Evolutionary conservation across 768 basidiomycete genomes (phyloP).

Genomic region (Lactifluus subvellereus): DNA sequence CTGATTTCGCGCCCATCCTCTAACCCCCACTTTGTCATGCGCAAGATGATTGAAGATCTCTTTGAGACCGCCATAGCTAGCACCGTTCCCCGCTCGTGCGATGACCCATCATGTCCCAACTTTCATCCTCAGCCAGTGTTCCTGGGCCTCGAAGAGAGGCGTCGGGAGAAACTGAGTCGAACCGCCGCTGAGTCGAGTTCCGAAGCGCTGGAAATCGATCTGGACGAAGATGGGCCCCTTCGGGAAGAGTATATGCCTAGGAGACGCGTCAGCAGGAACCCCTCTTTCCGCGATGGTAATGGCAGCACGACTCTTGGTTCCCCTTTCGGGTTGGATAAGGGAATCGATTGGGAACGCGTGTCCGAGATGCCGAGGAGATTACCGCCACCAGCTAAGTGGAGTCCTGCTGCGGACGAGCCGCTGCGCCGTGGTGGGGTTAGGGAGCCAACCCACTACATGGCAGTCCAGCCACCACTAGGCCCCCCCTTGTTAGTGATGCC

Average conservation of each 20-base stretch:
- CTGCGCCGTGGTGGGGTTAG: constrained; percentile 51
- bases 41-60: constrained; percentile 65
- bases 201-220: constrained; percentile 64
- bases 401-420: constrained; percentile 74
- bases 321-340: constrained; percentile 10
- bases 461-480: constrained; percentile 49
- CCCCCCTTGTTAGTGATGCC: constrained; percentile 32
- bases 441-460: constrained; percentile 54
- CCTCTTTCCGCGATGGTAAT: constrained; percentile 26
- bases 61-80: constrained; percentile 42
- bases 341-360: constrained; percentile 23
- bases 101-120: constrained; percentile 25
- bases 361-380: constrained; percentile 34
- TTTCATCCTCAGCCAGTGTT: constrained; percentile 59
- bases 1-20: constrained; percentile 74
- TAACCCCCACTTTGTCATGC: constrained; percentile 64
- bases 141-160: constrained; percentile 62
- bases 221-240: constrained; percentile 79
- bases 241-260: constrained; percentile 75
- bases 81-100: constrained; percentile 12
- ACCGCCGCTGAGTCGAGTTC: constrained; percentile 30
- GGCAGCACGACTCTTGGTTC: constrained; percentile 9
- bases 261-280: constrained; percentile 46
- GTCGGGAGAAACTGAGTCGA: constrained; percentile 45
- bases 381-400: constrained; percentile 78